phyloP scores from a whole-genome alignment of 2,329 filamentous ascomycete species.

The Colletotrichum cereale region DNA sequence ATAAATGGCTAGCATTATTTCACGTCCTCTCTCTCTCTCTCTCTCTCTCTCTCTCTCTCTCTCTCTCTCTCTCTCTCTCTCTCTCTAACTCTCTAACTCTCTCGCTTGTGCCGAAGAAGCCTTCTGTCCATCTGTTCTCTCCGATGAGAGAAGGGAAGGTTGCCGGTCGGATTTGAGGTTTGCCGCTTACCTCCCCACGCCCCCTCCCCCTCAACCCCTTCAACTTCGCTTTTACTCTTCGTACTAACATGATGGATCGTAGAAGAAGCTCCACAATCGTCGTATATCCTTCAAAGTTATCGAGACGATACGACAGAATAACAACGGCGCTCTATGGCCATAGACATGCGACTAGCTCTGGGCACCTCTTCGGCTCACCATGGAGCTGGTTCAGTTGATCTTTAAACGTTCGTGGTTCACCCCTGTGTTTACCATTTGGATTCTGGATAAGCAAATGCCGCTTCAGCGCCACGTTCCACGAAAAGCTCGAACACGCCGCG shows the following conservation, averaged over 20 bases:
- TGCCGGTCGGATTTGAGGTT: background rate
- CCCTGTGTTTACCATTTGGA: background rate
- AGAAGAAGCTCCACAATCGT: background rate
- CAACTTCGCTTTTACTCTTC: background rate
- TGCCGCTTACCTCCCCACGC: background rate
- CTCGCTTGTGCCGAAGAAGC: background rate
- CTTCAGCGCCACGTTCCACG: conserved; percentile 50
- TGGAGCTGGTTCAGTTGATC: conserved; percentile 24
- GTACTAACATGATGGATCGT: too few relatives aligned
- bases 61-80: background rate
- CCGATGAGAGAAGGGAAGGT: background rate
- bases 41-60: background rate
- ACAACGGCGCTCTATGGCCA: conserved; percentile 30
- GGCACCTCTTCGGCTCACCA: conserved; percentile 17
- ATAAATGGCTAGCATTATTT: background rate
- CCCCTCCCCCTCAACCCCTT: too few relatives aligned
- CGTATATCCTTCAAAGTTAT: background rate
- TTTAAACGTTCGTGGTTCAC: conserved; percentile 18
- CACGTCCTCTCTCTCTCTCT: background rate
- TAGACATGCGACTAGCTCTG: conserved; percentile 20
- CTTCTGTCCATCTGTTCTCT: background rate
- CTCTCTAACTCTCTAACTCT: too few relatives aligned
- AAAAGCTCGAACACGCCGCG: conserved; percentile 49
- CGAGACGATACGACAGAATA: background rate
- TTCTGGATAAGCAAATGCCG: conserved; percentile 42